These are phyloP conservation scores for Astrothelium macrocarpum DNA, from an alignment of 495 filamentous ascomycete species.

Conservation along the genomic window DNA sequence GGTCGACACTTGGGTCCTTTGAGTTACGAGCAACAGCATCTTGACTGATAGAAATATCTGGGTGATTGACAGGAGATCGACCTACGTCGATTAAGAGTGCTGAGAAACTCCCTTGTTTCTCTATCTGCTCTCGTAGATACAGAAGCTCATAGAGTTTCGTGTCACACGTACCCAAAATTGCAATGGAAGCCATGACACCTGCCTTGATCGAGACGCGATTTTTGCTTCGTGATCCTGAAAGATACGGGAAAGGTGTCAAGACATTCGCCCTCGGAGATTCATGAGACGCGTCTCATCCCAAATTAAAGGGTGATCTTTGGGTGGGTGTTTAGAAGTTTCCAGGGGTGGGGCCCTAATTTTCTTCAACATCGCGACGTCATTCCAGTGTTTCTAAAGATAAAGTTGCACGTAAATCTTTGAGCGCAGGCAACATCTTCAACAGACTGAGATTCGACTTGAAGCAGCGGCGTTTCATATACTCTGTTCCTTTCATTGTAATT, in stretches of 20 bases:
- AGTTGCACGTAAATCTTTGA: no score
- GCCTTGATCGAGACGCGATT: background rate
- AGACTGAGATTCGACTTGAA: no score
- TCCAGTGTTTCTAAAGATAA: background rate
- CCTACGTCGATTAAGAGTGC: conserved; percentile 43
- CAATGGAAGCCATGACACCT: conserved; percentile 29
- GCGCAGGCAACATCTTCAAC: no score
- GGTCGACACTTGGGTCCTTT: conserved; percentile 2
- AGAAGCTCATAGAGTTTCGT: conserved; percentile 55
- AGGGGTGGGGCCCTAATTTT: background rate
- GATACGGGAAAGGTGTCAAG: background rate
- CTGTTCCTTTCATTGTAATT: no score
- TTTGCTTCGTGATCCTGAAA: background rate
- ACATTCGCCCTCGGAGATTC: background rate
- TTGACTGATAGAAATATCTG: conserved; percentile 41
- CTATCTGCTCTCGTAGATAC: conserved; percentile 43
- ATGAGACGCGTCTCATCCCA: background rate
- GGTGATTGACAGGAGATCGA: conserved; percentile 32
- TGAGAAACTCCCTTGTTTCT: conserved; percentile 35
- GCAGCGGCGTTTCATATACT: no score
- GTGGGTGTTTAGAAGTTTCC: background rate
- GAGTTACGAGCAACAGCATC: conserved; percentile 26
- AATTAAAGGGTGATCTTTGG: background rate
- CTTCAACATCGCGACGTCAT: background rate
- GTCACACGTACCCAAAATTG: conserved; percentile 58